phyloP scores from a whole-genome alignment of 169 alveolate species.

The Amoebophrya sp. region DNA sequence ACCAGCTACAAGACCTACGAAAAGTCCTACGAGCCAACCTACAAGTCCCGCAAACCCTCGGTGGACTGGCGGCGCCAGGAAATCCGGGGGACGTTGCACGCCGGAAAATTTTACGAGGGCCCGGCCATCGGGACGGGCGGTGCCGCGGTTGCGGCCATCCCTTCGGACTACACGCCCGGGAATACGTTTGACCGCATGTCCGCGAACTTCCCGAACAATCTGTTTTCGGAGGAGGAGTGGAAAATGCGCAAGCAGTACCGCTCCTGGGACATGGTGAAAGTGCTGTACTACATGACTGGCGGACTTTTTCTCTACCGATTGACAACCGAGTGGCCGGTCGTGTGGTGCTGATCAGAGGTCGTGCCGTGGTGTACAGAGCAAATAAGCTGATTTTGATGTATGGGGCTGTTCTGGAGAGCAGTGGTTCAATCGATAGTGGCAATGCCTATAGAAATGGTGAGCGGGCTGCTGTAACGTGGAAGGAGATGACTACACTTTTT shows the following conservation, averaged over 20 bases:
- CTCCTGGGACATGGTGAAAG: not conserved
- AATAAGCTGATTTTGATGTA: too few species aligned
- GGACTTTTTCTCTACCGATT: not conserved
- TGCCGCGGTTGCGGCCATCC: not conserved
- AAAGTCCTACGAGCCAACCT: not conserved
- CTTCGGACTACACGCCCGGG: not conserved
- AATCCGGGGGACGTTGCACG: not conserved
- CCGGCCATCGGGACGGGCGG: too few species aligned
- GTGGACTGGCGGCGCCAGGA: slow-evolving; percentile 4
- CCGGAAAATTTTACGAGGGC: not conserved
- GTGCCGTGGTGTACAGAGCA: too few species aligned
- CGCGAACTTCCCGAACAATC: not conserved
- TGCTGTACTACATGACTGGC: not conserved
- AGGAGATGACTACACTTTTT: too few species aligned
- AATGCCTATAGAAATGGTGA: too few species aligned
- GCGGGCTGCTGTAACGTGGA: too few species aligned
- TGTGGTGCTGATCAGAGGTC: not conserved
- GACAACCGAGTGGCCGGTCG: not conserved
- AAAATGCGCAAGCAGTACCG: not conserved
- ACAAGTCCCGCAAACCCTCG: not conserved
- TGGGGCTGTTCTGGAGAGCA: too few species aligned
- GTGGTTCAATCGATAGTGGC: too few species aligned
- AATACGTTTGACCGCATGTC: not conserved
- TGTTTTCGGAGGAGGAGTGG: not conserved
- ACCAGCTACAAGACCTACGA: not conserved